Evolutionary conservation across 306 rosid species (phyloP).

Genomic region (Glycine tomentella): DNA sequence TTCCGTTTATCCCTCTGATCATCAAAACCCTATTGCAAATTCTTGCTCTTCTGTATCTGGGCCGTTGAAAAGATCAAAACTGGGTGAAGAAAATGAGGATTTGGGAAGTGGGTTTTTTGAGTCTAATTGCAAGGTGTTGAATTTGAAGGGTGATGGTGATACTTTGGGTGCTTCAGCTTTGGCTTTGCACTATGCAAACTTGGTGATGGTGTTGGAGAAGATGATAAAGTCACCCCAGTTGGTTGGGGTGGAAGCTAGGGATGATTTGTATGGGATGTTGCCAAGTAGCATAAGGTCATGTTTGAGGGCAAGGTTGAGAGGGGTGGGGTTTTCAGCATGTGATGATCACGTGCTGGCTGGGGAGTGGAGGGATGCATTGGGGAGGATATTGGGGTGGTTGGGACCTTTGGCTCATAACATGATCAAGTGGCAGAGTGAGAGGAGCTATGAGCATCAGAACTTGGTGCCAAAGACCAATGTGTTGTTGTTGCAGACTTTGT

Average conservation of each 20-base stretch:
- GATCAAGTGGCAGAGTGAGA: slow-evolving; percentile 98
- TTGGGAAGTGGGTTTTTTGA: slow-evolving; percentile 61
- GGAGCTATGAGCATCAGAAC: slow-evolving; percentile 90
- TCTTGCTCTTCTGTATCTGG: slow-evolving; percentile 49
- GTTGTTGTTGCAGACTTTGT: slow-evolving; percentile 82
- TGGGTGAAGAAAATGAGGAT: slow-evolving; percentile 34
- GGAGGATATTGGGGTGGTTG: slow-evolving; percentile 78
- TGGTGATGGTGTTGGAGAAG: slow-evolving; percentile 89
- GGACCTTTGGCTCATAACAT: slow-evolving; percentile 92
- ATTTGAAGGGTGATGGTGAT: slow-evolving; percentile 38
- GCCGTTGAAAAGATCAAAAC: slow-evolving; percentile 53
- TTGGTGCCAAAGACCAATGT: slow-evolving; percentile 78
- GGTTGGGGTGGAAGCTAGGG: slow-evolving; percentile 90
- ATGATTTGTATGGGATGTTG: slow-evolving; percentile 82
- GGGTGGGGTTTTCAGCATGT: slow-evolving; percentile 81
- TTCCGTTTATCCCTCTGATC: slow-evolving; percentile 84
- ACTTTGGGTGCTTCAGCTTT: slow-evolving; percentile 78
- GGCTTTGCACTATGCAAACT: slow-evolving; percentile 82
- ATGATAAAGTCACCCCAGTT: slow-evolving; percentile 91
- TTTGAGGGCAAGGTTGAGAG: slow-evolving; percentile 70
- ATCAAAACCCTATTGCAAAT: slow-evolving; percentile 50
- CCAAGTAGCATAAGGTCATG: slow-evolving; percentile 68
- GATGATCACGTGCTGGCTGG: slow-evolving; percentile 83
- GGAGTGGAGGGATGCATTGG: slow-evolving; percentile 93
- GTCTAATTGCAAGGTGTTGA: slow-evolving; percentile 64